Conservation (phyloP, 176 grass and related monocot species). For the Zizania latifolia region DNA sequence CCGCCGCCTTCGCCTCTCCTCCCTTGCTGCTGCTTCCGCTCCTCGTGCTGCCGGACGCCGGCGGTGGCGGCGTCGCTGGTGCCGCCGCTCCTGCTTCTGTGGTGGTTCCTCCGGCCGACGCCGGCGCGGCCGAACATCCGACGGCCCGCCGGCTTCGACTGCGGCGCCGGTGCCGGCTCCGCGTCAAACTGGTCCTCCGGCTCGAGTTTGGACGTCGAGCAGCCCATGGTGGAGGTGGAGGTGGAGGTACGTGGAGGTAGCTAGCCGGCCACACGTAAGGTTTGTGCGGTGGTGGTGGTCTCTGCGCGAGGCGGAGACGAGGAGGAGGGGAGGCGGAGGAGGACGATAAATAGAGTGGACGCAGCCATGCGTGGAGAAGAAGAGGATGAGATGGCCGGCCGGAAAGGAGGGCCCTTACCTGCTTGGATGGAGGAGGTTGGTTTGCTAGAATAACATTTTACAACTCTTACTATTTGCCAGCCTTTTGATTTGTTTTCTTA, state of each 20-base stretch:
- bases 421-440: too few species aligned
- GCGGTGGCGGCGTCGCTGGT: too few species aligned
- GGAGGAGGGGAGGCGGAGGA: background rate
- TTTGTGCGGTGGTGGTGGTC: background rate
- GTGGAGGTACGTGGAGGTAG: background rate
- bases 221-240: background rate
- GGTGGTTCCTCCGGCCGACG: too few species aligned
- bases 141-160: background rate
- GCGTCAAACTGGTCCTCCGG: background rate
- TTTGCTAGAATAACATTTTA: too few species aligned
- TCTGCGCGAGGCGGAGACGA: background rate
- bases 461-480: too few species aligned
- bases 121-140: too few species aligned
- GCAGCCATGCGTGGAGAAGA: background rate
- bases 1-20: too few species aligned
- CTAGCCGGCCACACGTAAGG: background rate
- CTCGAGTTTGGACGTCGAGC: background rate
- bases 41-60: too few species aligned
- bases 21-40: background rate
- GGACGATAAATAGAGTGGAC: background rate
- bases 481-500: too few species aligned
- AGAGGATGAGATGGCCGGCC: background rate
- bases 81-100: background rate
- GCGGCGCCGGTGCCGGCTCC: background rate
- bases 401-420: too few species aligned